Evolutionary conservation across 2,329 filamentous ascomycete species (phyloP).

Genomic region (Fonsecaea pugnacius): DNA sequence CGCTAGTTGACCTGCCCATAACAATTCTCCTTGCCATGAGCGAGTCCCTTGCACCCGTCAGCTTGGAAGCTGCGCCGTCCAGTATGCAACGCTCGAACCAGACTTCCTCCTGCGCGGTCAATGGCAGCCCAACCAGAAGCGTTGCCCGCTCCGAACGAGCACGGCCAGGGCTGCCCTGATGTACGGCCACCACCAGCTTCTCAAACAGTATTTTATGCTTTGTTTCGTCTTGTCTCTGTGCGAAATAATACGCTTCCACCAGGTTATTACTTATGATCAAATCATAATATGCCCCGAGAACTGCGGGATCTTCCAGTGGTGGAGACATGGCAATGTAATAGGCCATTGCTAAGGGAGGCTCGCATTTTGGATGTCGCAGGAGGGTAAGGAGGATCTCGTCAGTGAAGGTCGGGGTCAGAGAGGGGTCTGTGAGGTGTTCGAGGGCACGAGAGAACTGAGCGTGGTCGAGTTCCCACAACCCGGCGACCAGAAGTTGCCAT

Average conservation of each 20-base stretch:
- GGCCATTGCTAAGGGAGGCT: conserved; percentile 70
- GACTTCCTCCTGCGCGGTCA: conserved; percentile 70
- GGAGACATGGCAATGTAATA: conserved; percentile 80
- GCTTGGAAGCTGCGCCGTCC: conserved; percentile 65
- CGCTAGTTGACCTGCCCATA: conserved; percentile 57
- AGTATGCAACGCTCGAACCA: conserved; percentile 75
- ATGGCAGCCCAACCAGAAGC: conserved; percentile 73
- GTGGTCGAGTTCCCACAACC: conserved; percentile 78
- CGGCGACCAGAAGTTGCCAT: conserved; percentile 80
- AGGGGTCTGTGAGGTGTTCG: conserved; percentile 77
- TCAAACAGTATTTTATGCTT: conserved; percentile 69
- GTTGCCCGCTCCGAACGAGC: conserved; percentile 61
- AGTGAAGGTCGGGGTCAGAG: conserved; percentile 73
- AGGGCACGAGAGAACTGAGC: conserved; percentile 62
- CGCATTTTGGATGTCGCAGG: conserved; percentile 59
- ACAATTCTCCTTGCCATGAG: conserved; percentile 74
- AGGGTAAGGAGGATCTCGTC: conserved; percentile 80
- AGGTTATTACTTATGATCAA: conserved; percentile 70
- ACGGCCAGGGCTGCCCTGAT: conserved; percentile 49
- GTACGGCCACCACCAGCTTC: conserved; percentile 64
- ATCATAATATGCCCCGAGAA: conserved; percentile 70
- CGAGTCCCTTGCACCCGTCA: conserved; percentile 72
- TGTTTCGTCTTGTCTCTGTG: conserved; percentile 65
- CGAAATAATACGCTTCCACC: conserved; percentile 74
- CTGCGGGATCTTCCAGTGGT: conserved; percentile 65